Evolutionary conservation across 768 basidiomycete genomes (phyloP).

Genomic region (Suillus tomentosus): DNA sequence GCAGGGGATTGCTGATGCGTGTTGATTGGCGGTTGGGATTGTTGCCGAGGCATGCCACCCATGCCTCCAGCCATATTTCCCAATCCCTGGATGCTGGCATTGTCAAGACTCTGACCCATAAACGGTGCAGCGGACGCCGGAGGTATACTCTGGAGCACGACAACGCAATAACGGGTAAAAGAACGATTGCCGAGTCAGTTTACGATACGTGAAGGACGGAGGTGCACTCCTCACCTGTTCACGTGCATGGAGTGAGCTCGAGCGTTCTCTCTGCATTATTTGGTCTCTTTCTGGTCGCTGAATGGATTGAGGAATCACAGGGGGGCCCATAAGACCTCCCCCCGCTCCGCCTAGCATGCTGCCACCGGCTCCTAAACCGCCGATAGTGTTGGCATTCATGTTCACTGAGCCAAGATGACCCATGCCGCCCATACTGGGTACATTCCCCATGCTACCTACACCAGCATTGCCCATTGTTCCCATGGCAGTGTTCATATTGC

Average conservation of each 20-base stretch:
- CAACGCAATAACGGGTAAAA: conserved; percentile 5
- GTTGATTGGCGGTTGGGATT: conserved; percentile 26
- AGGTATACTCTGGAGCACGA: conserved; percentile 25
- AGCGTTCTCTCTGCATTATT: conserved; percentile 30
- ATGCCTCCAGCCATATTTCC: conserved; percentile 16
- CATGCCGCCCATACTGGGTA: conserved; percentile 20
- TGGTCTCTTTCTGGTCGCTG: conserved; percentile 25
- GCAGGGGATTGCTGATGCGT: conserved; percentile 28
- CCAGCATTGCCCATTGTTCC: conserved; percentile 20
- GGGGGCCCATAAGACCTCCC: conserved; percentile 43
- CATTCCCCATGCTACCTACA: conserved; percentile 16
- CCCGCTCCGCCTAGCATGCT: conserved; percentile 32
- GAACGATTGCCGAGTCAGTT: conserved; percentile 6
- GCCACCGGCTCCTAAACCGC: conserved; percentile 24
- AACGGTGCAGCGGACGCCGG: conserved; percentile 24
- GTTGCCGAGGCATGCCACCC: conserved; percentile 21
- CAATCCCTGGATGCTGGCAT: conserved; percentile 13
- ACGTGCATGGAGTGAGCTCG: conserved; percentile 25
- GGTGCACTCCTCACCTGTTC: conserved; percentile 24
- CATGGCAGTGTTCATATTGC: conserved; percentile 18
- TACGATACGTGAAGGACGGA: neutral
- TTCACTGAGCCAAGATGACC: conserved; percentile 25
- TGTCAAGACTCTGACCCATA: conserved; percentile 24
- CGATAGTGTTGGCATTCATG: conserved; percentile 19
- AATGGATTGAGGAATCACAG: conserved; percentile 33